These are phyloP conservation scores for Pyricularia pennisetigena DNA, from an alignment of 2,329 filamentous ascomycete genomes.

Conservation along the genomic window DNA sequence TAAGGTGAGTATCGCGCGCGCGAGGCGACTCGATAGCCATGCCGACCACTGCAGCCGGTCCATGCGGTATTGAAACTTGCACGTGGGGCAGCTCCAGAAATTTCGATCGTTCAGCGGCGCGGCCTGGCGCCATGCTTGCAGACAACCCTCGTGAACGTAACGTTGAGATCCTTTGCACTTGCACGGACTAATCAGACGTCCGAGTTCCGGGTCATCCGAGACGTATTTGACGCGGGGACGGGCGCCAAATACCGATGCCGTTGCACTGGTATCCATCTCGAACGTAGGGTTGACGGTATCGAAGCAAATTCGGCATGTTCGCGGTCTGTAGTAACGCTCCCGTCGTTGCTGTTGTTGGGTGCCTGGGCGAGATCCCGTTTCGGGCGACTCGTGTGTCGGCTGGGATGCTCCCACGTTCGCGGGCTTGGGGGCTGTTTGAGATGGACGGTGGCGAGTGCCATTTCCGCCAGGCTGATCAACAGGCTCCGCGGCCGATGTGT, in stretches of 20 bases:
- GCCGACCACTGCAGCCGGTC: constrained; percentile 67
- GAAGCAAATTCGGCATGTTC: constrained; percentile 83
- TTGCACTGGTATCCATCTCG: constrained; percentile 21
- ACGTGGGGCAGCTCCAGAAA: constrained; percentile 83
- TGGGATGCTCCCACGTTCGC: not conserved
- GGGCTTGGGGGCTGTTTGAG: not conserved
- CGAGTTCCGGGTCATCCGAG: constrained; percentile 63
- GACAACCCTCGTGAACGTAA: constrained; percentile 88
- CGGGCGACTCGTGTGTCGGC: not conserved
- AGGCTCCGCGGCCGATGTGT: not conserved
- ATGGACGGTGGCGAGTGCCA: not conserved
- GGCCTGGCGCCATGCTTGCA: constrained; percentile 72
- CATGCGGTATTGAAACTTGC: constrained; percentile 72
- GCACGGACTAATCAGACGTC: constrained; percentile 79
- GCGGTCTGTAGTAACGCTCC: constrained; percentile 50
- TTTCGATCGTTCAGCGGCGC: constrained; percentile 57
- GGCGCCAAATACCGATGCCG: constrained; percentile 21
- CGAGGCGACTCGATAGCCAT: constrained; percentile 54
- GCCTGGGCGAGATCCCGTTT: not conserved
- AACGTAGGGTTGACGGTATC: constrained; percentile 51
- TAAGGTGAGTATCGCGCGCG: constrained; percentile 63
- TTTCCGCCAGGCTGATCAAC: not conserved
- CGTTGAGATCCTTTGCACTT: constrained; percentile 87
- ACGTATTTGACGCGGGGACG: constrained; percentile 42
- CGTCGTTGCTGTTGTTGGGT: constrained; percentile 13